Base-by-base conservation (phyloP, 2,329 filamentous ascomycete species). In the Hirsutella thompsonii region DNA sequence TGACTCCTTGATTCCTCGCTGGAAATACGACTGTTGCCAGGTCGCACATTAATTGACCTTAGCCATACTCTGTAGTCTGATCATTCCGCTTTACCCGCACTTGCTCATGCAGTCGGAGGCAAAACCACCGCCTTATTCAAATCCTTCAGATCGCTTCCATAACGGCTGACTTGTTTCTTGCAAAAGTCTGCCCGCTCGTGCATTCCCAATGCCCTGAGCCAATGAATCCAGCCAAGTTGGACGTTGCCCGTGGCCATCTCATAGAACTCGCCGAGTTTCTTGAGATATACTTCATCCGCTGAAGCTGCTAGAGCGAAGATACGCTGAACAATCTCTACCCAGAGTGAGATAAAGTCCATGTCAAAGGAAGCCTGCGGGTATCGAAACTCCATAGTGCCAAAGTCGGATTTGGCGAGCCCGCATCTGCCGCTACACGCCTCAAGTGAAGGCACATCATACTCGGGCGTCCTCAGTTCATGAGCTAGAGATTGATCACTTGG, bases 281-380 rank as follows among this genome's bases (percentile, higher is more conserved):
- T 38, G 23, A 37, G 28, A 35, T 52, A 56, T 20, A 46, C 36
- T 8, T 19, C 29, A 20, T 46, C 39, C 5, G 47, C 33, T 21
- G 39, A 42, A 32, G 49, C 36, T 9, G 51, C 49, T 36, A 53
- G 35, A 10, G 44, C 45, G 37, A 51, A 52, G 19, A 56, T 42
- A 20, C 49, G 47, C 26, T 49, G 47, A 13, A 48, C 47, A 30
- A 56, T 26, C 34, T 48, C 44, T 19, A 47, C 45, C 54, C 54
- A 56, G 30, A 49, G 36, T 5, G 45, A 39, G 26, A 56, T 45
- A 42, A 47, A 56, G 10, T 51, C 46, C 3, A 45, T 41, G 20
- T 56, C 50, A 37, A 55, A 54, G 8, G 37, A 47, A 11, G 51
- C 47, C 18, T 55, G 53, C 20, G 52, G 51, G 32, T 56, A 56